Conservation (phyloP, 1,139 yeast genomes). For the Geotrichum klebahnii region DNA sequence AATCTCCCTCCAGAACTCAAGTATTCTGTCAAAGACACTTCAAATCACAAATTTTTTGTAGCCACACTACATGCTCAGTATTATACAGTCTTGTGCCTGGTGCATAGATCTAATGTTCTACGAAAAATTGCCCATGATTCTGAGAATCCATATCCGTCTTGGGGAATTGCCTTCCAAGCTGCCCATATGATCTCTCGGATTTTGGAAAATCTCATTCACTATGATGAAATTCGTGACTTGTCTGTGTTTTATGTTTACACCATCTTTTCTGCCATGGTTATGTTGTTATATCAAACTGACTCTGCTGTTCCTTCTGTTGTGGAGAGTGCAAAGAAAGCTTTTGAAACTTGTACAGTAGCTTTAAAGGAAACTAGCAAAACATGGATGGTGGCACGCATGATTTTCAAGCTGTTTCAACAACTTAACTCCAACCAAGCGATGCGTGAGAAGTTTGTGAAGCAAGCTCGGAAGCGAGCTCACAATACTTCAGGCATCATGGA, state of each 20-base stretch:
- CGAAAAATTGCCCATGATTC: conserved; percentile 36
- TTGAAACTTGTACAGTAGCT: conserved; percentile 51
- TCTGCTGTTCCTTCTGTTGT: conserved; percentile 55
- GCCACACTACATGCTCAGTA: conserved; percentile 67
- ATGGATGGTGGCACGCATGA: conserved; percentile 43
- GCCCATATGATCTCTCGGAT: conserved; percentile 75
- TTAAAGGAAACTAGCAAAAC: conserved; percentile 51
- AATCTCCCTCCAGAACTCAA: conserved; percentile 62
- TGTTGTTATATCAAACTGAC: conserved; percentile 71
- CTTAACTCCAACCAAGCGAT: conserved; percentile 32
- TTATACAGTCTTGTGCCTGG: conserved; percentile 64
- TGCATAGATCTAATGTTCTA: conserved; percentile 67
- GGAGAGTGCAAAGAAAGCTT: conserved; percentile 57
- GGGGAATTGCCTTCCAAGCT: conserved; percentile 84
- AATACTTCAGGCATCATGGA: neutral
- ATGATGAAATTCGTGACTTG: conserved; percentile 51
- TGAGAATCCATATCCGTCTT: conserved; percentile 60
- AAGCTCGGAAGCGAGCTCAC: conserved; percentile 12
- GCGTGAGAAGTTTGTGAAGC: conserved; percentile 31
- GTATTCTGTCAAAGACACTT: conserved; percentile 55
- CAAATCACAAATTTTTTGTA: conserved; percentile 52
- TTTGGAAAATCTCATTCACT: conserved; percentile 53
- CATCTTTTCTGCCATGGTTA: conserved; percentile 64
- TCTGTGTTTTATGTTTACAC: conserved; percentile 54
- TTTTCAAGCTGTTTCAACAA: conserved; percentile 36